These are phyloP conservation scores for Xerocomus spinulosus DNA, from an alignment of 768 basidiomycete species.

Conservation along the genomic window DNA sequence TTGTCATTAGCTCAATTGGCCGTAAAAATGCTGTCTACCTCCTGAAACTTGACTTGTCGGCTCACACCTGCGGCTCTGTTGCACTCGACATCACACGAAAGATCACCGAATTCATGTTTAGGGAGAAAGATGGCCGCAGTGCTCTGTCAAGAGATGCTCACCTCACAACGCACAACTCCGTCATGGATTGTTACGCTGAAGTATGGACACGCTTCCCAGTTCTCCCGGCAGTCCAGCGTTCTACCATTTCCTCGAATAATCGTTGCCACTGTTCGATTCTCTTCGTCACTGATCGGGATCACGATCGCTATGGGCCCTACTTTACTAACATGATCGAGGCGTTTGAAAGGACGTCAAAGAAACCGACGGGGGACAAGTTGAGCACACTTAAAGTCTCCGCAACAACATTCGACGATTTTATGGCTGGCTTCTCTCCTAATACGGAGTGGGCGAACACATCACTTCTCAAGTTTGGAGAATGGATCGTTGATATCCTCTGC, in stretches of 20 bases:
- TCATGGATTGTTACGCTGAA: constrained; percentile 51
- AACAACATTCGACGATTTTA: constrained; percentile 24
- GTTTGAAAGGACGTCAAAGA: constrained; percentile 48
- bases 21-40: constrained; percentile 42
- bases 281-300: constrained; percentile 41
- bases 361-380: constrained; percentile 41
- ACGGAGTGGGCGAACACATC: constrained; percentile 33
- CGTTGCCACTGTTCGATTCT: constrained; percentile 34
- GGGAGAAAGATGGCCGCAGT: constrained; percentile 33
- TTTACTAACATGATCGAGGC: constrained; percentile 41
- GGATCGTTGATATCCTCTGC: constrained; percentile 57
- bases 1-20: constrained; percentile 43
- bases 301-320: constrained; percentile 35
- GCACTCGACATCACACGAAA: constrained; percentile 49
- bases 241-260: constrained; percentile 37
- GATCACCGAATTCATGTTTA: constrained; percentile 52
- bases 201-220: constrained; percentile 63
- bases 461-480: constrained; percentile 47
- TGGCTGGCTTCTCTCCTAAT: constrained; percentile 1
- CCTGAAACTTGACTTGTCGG: constrained; percentile 34
- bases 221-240: constrained; percentile 44
- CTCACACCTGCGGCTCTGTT: constrained; percentile 35
- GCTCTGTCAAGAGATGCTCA: constrained; percentile 11
- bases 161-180: constrained; percentile 42
- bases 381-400: not conserved